These are phyloP conservation scores for Penicillium waksmanii DNA, from an alignment of 495 filamentous ascomycete species.

Conservation along the genomic window DNA sequence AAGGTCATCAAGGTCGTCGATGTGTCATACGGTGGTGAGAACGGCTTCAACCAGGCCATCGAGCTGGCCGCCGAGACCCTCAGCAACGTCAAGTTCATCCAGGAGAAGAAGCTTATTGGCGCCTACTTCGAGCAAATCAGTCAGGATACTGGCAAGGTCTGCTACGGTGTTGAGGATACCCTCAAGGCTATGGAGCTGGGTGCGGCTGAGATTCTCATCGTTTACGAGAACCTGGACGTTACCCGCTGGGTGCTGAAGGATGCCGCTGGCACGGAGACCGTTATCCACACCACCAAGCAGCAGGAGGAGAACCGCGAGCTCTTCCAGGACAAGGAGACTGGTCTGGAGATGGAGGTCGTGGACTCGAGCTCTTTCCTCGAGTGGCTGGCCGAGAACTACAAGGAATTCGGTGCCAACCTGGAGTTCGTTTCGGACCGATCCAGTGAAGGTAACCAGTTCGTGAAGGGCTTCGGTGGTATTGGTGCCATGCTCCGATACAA, in stretches of 20 bases:
- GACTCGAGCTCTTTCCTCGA: constrained; percentile 90
- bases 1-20: constrained; percentile 99
- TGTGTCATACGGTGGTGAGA: constrained; percentile 97
- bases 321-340: constrained; percentile 93
- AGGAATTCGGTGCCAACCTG: constrained; percentile 93
- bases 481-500: constrained; percentile 98
- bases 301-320: constrained; percentile 79
- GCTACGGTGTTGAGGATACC: constrained; percentile 97
- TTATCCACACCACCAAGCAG: constrained; percentile 85
- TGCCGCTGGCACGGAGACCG: constrained; percentile 66
- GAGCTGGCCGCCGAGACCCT: constrained; percentile 94
- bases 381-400: constrained; percentile 97
- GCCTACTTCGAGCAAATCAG: constrained; percentile 99
- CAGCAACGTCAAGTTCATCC: constrained; percentile 98
- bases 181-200: constrained; percentile 96
- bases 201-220: constrained; percentile 90
- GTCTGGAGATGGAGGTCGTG: constrained; percentile 92
- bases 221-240: constrained; percentile 96
- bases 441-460: constrained; percentile 98
- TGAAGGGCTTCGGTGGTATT: constrained; percentile 98
- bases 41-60: constrained; percentile 99
- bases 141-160: constrained; percentile 92
- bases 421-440: constrained; percentile 98
- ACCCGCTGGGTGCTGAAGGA: constrained; percentile 88
- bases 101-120: constrained; percentile 99